Evolutionary conservation across 176 grass and related monocot genomes (phyloP).

Genomic region (Ensete ventricosum): DNA sequence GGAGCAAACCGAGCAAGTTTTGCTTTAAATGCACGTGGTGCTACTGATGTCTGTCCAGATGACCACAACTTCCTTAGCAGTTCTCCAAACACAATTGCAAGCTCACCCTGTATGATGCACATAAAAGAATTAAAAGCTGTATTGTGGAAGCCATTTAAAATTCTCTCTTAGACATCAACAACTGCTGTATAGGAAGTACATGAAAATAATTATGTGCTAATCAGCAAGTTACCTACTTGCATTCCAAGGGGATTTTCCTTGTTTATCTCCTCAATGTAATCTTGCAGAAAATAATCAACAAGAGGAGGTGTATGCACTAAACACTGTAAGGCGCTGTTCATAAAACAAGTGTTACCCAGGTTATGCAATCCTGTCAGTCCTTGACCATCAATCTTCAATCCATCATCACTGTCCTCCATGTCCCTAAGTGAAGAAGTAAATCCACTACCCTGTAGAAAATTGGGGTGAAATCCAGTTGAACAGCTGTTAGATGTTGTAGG

Average conservation of each 20-base stretch:
- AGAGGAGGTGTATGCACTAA: constrained; percentile 88
- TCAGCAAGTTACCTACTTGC: constrained; percentile 43
- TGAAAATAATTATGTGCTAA: background rate
- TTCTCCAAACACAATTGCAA: constrained; percentile 84
- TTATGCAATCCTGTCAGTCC: constrained; percentile 90
- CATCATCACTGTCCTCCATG: constrained; percentile 41
- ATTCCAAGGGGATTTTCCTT: constrained; percentile 90
- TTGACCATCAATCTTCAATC: constrained; percentile 46
- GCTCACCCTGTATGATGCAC: constrained; percentile 55
- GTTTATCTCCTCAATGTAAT: constrained; percentile 85
- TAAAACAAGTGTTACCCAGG: constrained; percentile 98
- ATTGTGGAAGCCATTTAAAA: background rate
- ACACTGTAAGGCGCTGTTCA: constrained; percentile 92
- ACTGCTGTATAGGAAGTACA: background rate
- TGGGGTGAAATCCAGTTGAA: constrained; percentile 53
- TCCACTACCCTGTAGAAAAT: constrained; percentile 53
- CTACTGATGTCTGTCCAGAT: constrained; percentile 56
- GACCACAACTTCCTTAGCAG: constrained; percentile 85
- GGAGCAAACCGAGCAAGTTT: constrained; percentile 94
- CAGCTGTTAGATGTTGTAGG: constrained; percentile 70
- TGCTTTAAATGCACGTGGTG: constrained; percentile 78
- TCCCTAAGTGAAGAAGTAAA: constrained; percentile 47
- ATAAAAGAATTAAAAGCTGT: background rate
- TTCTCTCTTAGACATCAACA: background rate
- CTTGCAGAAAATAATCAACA: constrained; percentile 78